Conservation (phyloP, 305 asterid genomes). For the Fraxinus angustifolia region DNA sequence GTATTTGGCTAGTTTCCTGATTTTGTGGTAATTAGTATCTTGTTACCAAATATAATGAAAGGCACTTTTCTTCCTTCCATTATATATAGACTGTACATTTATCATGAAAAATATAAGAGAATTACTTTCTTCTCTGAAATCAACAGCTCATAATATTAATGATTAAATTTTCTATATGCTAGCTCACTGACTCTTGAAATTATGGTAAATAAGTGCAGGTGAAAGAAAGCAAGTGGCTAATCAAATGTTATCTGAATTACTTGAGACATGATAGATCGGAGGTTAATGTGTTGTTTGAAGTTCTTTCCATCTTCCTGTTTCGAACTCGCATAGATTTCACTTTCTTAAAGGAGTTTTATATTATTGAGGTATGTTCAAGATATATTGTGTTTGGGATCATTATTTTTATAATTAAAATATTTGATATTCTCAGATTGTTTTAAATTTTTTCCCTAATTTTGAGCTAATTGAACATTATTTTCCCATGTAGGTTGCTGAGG, state of each 20-base stretch:
- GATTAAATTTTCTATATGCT: conserved; percentile 11
- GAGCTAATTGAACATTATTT: conserved; percentile 16
- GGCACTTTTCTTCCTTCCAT: neutral
- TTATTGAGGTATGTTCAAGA: conserved; percentile 69
- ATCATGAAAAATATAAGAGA: neutral
- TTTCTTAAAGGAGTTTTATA: conserved; percentile 94
- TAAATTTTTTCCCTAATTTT: conserved; percentile 13
- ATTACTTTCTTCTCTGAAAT: neutral
- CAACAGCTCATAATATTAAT: neutral
- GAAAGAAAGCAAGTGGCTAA: conserved; percentile 99
- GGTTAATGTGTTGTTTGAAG: conserved; percentile 84
- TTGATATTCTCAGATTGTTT: conserved; percentile 11
- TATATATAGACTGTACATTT: no score
- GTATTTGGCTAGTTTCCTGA: no score
- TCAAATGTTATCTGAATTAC: conserved; percentile 93
- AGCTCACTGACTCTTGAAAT: conserved; percentile 21
- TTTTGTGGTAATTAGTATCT: no score
- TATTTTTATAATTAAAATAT: conserved; percentile 9
- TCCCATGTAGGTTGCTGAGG: conserved; percentile 81
- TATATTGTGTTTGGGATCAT: conserved; percentile 9
- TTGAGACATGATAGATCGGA: conserved; percentile 83
- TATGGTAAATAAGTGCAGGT: conserved; percentile 55
- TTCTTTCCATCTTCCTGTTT: conserved; percentile 79
- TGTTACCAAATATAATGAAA: neutral
- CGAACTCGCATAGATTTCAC: conserved; percentile 97